Evolutionary conservation across 2,329 filamentous ascomycete species (phyloP), one percentile per base, ranked within the genome.

Genomic region (Alternaria consortialis): DNA sequence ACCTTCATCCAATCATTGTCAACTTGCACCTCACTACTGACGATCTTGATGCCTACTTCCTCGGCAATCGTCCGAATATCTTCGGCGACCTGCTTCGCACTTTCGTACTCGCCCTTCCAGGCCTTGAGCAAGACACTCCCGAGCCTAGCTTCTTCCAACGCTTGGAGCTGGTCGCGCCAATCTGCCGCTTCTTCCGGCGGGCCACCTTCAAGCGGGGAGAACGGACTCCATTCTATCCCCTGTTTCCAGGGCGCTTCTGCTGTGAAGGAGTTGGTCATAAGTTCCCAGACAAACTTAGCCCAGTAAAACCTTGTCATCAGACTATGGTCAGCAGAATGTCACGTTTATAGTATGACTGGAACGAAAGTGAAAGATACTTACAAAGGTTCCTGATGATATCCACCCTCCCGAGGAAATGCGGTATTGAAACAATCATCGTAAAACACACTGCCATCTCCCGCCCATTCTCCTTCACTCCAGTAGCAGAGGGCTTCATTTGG

Each of bases 101-200:
- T 66, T 48, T 52, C 20, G 39, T 62, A 58, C 6, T 43, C 29
- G 13, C 15, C 15, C 17, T 63, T 64, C 54, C 53, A 64, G 15
- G 61, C 55, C 12, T 64, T 56, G 12, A 56, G 47, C 15, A 61
- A 17, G 1, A 65, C 32, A 20, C 13, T 56, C 5, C 60, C 56
- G 9, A 64, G 47, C 25, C 63, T 50, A 34, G 43, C 60, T 13
- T 64, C 57, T 5, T 64, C 56, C 27, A 65, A 12, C 23, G 56
- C 46, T 48, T 62, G 50, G 1, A 44, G 50, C 23, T 31, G 13
- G 25, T 55, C 37, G 20, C 27, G 39, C 17, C 53, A 23, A 17
- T 51, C 34, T 27, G 7, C 13, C 15, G 34, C 43, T 43, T 37
- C 7, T 15, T 43, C 36, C 1, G 44, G 7, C 7, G 15, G 15